phyloP scores from a whole-genome alignment of 805 yeast genomes.

The Candida chilensis region DNA sequence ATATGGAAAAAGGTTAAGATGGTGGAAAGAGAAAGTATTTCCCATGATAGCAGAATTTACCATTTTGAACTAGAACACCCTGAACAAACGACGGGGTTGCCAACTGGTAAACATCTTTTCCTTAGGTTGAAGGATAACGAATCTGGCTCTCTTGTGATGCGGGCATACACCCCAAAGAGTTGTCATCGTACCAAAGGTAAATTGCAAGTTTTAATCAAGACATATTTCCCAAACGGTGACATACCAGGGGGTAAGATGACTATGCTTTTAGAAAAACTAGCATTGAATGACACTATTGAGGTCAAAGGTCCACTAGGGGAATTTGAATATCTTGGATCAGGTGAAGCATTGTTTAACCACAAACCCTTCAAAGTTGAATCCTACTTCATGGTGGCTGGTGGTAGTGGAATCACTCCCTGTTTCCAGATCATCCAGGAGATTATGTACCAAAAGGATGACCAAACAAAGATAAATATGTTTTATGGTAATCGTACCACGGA shows the following conservation, averaged over 20 bases:
- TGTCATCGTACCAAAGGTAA: conserved; percentile 13
- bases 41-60: conserved; percentile 17
- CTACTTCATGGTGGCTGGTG: conserved; percentile 44
- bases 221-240: conserved; percentile 16
- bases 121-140: conserved; percentile 12
- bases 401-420: conserved; percentile 48
- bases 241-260: conserved; percentile 22
- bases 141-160: conserved; percentile 14
- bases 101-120: conserved; percentile 19
- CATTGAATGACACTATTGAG: conserved; percentile 11
- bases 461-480: conserved; percentile 32
- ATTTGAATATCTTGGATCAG: conserved; percentile 12
- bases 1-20: conserved; percentile 14
- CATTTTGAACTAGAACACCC: conserved; percentile 14
- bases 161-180: conserved; percentile 23
- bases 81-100: conserved; percentile 18
- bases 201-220: conserved; percentile 17
- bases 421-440: conserved; percentile 42
- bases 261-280: conserved; percentile 11
- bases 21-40: conserved; percentile 10
- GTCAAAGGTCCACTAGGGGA: conserved; percentile 19
- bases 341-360: conserved; percentile 4
- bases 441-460: conserved; percentile 31
- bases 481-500: conserved; percentile 31
- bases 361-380: conserved; percentile 7